These are phyloP conservation scores for Panaeolus cyanescens DNA, from an alignment of 768 basidiomycete species.

Conservation along the genomic window DNA sequence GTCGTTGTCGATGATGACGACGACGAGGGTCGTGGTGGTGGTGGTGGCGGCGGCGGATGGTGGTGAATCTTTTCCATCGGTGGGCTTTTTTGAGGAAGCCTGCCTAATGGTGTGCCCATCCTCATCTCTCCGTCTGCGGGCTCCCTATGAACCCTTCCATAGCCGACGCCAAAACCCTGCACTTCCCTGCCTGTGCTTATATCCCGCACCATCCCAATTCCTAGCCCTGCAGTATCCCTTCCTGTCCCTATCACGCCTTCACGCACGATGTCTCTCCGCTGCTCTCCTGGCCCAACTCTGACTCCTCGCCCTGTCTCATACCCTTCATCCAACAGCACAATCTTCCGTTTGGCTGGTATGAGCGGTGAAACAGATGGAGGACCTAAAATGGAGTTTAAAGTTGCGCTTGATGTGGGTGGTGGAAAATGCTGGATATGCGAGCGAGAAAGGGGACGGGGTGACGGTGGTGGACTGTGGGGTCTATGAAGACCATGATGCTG, in stretches of 20 bases:
- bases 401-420: constrained; percentile 25
- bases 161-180: not conserved
- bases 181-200: not conserved
- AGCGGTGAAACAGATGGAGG: constrained; percentile 12
- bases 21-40: not conserved
- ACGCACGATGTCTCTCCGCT: no score
- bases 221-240: not conserved
- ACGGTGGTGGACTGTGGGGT: not conserved
- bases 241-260: no score
- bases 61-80: no score
- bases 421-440: constrained; percentile 11
- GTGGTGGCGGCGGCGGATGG: no score
- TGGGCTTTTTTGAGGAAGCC: not conserved
- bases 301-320: not conserved
- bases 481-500: not conserved
- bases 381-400: constrained; percentile 17
- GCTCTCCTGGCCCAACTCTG: not conserved
- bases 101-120: not conserved
- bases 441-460: not conserved
- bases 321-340: not conserved
- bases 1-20: not conserved
- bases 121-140: not conserved
- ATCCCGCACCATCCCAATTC: not conserved
- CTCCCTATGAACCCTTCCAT: not conserved
- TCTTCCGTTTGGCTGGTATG: constrained; percentile 12